phyloP scores from a whole-genome alignment of 495 filamentous ascomycete genomes.

The Penicillium coprophilum region DNA sequence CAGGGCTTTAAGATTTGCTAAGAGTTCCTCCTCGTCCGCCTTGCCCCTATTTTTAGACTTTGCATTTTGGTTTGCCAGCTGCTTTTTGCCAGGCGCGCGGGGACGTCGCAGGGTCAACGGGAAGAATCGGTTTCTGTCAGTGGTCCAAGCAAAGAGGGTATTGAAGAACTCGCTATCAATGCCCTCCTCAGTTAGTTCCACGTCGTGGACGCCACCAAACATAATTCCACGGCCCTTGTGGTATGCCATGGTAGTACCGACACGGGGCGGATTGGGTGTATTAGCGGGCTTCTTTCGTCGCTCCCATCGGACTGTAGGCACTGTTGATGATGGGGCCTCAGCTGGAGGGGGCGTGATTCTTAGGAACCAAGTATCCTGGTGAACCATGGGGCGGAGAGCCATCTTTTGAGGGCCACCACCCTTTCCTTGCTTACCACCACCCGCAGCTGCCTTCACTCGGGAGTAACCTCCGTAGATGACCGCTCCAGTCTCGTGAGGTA shows the following conservation, averaged over 20 bases:
- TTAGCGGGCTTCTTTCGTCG: slow-evolving; percentile 89
- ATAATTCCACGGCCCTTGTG: slow-evolving; percentile 90
- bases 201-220: slow-evolving; percentile 94
- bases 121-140: slow-evolving; percentile 93
- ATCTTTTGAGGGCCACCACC: slow-evolving; percentile 62
- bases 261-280: slow-evolving; percentile 75
- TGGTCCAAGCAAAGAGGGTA: slow-evolving; percentile 82
- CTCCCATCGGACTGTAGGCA: slow-evolving; percentile 83
- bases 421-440: slow-evolving; percentile 57
- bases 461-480: slow-evolving; percentile 93
- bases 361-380: slow-evolving; percentile 93
- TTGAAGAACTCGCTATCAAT: slow-evolving; percentile 98
- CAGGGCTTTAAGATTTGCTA: slow-evolving; percentile 78
- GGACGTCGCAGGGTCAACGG: slow-evolving; percentile 73
- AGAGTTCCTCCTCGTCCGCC: slow-evolving; percentile 85
- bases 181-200: slow-evolving; percentile 89
- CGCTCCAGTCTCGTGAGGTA: slow-evolving; percentile 86
- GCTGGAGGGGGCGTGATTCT: slow-evolving; percentile 69
- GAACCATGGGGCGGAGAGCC: slow-evolving; percentile 78
- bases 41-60: slow-evolving; percentile 67
- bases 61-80: slow-evolving; percentile 52
- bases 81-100: slow-evolving; percentile 58
- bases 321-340: slow-evolving; percentile 58
- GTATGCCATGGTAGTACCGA: slow-evolving; percentile 85
- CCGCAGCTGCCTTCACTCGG: slow-evolving; percentile 67